phyloP scores from a whole-genome alignment of 2,329 filamentous ascomycete species.

The Aspergillus novoparasiticus region DNA sequence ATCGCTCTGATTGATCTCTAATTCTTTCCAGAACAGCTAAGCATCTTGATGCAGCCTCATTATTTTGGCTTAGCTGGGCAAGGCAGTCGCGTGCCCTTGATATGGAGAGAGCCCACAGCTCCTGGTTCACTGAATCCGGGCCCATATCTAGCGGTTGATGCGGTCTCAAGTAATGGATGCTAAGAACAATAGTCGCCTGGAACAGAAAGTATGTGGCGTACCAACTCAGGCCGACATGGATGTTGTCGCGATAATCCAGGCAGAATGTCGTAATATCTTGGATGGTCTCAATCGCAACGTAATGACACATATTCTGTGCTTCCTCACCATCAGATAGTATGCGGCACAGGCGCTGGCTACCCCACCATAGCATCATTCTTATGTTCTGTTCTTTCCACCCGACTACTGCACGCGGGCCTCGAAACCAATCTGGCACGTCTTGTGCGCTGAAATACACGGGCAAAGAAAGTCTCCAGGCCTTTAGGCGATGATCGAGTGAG shows the following conservation, averaged over 20 bases:
- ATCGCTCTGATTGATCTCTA: not conserved
- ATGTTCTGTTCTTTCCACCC: slow-evolving; percentile 28
- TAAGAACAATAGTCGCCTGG: slow-evolving; percentile 24
- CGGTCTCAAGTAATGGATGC: slow-evolving; percentile 7
- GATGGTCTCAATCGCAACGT: slow-evolving; percentile 20
- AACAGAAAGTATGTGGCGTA: slow-evolving; percentile 29
- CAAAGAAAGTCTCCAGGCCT: slow-evolving; percentile 21
- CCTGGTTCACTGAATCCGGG: not conserved
- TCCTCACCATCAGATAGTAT: slow-evolving; percentile 16
- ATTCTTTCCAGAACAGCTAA: slow-evolving; percentile 19
- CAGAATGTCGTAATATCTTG: slow-evolving; percentile 23
- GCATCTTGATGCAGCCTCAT: slow-evolving; percentile 17
- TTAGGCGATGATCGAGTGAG: slow-evolving; percentile 24
- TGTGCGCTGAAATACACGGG: slow-evolving; percentile 20
- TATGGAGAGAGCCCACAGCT: slow-evolving; percentile 17
- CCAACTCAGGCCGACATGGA: slow-evolving; percentile 23
- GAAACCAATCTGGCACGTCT: slow-evolving; percentile 22
- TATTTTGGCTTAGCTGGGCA: slow-evolving; percentile 11
- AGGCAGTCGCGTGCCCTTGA: slow-evolving; percentile 16
- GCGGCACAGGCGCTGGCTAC: slow-evolving; percentile 17
- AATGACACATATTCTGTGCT: slow-evolving; percentile 22
- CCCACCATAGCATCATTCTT: slow-evolving; percentile 27
- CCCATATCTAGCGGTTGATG: not conserved
- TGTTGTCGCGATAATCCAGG: slow-evolving; percentile 5
- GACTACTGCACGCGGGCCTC: slow-evolving; percentile 22